Evolutionary conservation across 2,329 filamentous ascomycete species (phyloP).

Genomic region (Verticillium nubilum): DNA sequence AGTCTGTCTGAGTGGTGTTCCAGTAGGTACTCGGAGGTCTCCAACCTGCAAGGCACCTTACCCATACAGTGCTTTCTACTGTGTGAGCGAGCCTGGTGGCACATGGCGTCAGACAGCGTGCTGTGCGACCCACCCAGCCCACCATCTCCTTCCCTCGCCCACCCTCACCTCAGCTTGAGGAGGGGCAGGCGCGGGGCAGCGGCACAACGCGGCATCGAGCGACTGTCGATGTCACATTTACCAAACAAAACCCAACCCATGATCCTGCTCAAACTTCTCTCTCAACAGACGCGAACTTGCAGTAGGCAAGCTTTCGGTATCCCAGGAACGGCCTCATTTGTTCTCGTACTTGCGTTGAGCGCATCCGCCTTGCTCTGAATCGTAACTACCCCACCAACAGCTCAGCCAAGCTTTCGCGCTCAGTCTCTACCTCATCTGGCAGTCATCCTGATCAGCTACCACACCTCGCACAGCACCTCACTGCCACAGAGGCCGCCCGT

Average conservation of each 20-base stretch:
- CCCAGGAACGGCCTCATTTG: background rate
- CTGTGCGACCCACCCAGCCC: too few species aligned
- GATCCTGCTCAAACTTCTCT: background rate
- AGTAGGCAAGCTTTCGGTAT: background rate
- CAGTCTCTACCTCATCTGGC: background rate
- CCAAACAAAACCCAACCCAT: background rate
- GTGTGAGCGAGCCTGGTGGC: too few species aligned
- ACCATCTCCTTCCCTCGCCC: too few species aligned
- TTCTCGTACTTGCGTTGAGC: background rate
- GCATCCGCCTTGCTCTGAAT: background rate
- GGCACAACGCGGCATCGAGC: background rate
- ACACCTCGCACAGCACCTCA: background rate
- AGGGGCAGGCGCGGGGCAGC: background rate
- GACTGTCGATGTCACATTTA: background rate
- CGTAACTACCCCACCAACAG: background rate
- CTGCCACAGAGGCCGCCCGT: background rate
- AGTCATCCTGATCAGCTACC: background rate
- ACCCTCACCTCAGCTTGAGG: background rate
- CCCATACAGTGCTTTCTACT: too few species aligned
- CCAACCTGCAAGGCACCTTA: too few species aligned
- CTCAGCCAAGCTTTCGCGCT: background rate
- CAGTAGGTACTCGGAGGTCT: too few species aligned
- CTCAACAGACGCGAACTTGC: background rate
- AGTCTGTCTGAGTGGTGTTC: too few species aligned
- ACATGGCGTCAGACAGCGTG: too few species aligned